Evolutionary conservation across 768 basidiomycete genomes (phyloP).

Genomic region (Lactarius psammicola): DNA sequence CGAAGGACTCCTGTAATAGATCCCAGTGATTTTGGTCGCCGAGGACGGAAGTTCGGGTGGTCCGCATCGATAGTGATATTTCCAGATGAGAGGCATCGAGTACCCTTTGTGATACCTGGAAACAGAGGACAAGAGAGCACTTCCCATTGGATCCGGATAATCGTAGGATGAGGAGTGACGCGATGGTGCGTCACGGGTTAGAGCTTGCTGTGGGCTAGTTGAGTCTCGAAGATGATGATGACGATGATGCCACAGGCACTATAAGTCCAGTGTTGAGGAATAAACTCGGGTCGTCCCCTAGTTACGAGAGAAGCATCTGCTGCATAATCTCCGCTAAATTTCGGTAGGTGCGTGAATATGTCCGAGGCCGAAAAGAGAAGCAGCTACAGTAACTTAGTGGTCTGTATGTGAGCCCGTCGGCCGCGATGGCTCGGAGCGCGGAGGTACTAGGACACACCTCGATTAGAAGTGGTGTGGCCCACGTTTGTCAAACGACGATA

Average conservation of each 20-base stretch:
- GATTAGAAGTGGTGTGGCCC: neutral
- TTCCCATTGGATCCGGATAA: neutral
- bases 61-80: neutral
- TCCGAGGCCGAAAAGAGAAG: neutral
- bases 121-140: neutral
- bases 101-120: neutral
- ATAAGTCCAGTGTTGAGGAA: neutral
- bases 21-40: neutral
- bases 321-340: neutral
- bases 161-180: neutral
- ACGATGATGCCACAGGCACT: neutral
- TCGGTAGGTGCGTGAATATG: slow-evolving; percentile 1
- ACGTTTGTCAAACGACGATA: neutral
- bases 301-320: neutral
- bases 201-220: neutral
- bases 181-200: neutral
- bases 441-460: neutral
- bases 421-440: neutral
- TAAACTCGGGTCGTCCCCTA: neutral
- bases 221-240: neutral
- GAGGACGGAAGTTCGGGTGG: neutral
- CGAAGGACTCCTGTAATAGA: neutral
- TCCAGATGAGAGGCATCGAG: neutral
- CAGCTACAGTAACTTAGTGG: no score
- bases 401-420: neutral